Percentiles rank a stretch among this genome's conserved stretches.
Conservation (phyloP, 2,329 filamentous ascomycete genomes). For the Venturia nashicola region DNA sequence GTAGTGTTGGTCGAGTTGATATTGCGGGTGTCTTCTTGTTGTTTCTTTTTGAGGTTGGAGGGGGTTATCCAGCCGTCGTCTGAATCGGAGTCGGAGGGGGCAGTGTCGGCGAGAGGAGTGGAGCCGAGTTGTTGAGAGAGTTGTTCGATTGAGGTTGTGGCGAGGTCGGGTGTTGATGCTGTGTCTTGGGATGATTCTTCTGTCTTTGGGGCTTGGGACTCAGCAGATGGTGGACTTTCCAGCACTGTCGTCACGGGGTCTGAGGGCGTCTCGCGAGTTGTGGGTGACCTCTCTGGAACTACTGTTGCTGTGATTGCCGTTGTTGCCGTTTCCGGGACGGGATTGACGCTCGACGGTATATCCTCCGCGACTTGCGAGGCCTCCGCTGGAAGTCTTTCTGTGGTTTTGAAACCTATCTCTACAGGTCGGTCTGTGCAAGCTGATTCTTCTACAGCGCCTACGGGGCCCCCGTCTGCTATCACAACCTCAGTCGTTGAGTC, state of each 20-base stretch:
- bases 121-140: background rate
- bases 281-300: background rate
- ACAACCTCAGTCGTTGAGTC: background rate
- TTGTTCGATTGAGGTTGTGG: background rate
- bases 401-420: background rate
- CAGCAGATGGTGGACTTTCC: background rate
- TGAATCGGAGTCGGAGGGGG: conserved; percentile 34
- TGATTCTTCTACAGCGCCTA: background rate
- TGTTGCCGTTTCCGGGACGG: background rate
- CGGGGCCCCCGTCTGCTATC: background rate
- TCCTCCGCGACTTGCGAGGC: background rate
- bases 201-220: background rate
- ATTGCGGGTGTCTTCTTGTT: conserved; percentile 49
- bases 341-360: background rate
- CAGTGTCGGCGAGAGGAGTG: background rate
- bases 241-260: background rate
- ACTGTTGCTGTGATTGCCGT: background rate
- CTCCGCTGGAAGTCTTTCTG: background rate
- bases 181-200: background rate
- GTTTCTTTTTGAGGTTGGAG: conserved; percentile 75
- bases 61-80: conserved; percentile 84
- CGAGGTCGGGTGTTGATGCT: background rate
- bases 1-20: conserved; percentile 22
- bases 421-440: background rate
- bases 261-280: background rate